phyloP scores from a whole-genome alignment of 805 yeast species.

The Lachancea nothofagi region DNA sequence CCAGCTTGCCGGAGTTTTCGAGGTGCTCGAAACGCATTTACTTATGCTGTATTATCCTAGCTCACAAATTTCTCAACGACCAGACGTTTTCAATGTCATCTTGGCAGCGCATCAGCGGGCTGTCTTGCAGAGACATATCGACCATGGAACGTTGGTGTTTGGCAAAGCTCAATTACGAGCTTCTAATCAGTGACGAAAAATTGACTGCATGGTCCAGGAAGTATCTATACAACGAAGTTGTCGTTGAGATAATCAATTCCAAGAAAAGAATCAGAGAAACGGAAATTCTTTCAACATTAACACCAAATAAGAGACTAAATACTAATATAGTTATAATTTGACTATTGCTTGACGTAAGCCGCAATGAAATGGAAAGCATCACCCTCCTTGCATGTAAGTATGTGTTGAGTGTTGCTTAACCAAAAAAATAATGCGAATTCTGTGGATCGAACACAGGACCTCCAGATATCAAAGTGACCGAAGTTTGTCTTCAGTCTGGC shows the following conservation, averaged over 20 bases:
- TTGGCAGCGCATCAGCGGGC: slow-evolving; percentile 26
- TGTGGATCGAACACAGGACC: slow-evolving; percentile 76
- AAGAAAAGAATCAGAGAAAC: slow-evolving; percentile 4
- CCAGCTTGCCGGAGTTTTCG: slow-evolving; percentile 22
- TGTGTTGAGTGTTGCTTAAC: not conserved
- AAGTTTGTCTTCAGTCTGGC: slow-evolving; percentile 36
- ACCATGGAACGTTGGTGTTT: slow-evolving; percentile 29
- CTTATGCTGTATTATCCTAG: slow-evolving; percentile 21
- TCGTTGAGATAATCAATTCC: not conserved
- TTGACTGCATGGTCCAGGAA: slow-evolving; percentile 3
- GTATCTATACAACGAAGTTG: not conserved
- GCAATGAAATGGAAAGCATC: not conserved
- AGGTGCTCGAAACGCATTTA: slow-evolving; percentile 25
- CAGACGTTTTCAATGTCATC: slow-evolving; percentile 25
- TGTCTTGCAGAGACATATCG: slow-evolving; percentile 15
- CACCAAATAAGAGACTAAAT: not conserved
- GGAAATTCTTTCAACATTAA: not conserved
- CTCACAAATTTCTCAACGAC: slow-evolving; percentile 27
- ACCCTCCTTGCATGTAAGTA: not conserved
- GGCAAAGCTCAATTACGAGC: slow-evolving; percentile 17
- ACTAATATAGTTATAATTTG: not conserved
- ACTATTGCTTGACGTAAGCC: not conserved
- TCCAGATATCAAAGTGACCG: slow-evolving; percentile 41
- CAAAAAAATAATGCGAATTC: slow-evolving; percentile 39
- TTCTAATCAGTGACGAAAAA: not conserved